Evolutionary conservation across 1,284 basidiomycete genomes (phyloP).

Genomic region (Malassezia equina): DNA sequence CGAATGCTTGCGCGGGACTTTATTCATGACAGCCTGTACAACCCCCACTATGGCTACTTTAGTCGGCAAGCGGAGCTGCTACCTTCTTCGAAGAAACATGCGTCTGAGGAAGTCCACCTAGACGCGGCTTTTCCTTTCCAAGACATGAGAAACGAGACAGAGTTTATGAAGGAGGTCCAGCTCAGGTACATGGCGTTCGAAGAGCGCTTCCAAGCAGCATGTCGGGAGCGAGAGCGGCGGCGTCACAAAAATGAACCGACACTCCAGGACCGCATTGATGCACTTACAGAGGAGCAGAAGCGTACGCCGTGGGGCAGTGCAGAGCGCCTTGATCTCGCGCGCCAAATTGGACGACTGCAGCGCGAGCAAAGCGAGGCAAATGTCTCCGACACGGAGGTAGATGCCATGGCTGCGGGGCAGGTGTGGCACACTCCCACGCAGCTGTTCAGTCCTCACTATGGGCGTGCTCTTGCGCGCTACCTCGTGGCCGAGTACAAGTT

Average conservation of each 20-base stretch:
- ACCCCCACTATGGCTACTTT: conserved; percentile 95
- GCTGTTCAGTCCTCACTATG: conserved; percentile 94
- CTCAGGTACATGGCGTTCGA: conserved; percentile 51
- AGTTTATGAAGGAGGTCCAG: conserved; percentile 73
- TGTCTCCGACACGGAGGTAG: conserved; percentile 37
- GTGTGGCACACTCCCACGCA: conserved; percentile 99
- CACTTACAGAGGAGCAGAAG: background rate
- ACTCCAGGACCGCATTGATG: background rate
- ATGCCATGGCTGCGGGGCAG: conserved; percentile 59
- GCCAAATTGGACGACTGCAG: conserved; percentile 32
- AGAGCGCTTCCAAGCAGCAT: conserved; percentile 5
- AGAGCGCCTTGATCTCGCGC: conserved; percentile 27
- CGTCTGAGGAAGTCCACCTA: background rate
- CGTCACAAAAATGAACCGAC: conserved; percentile 10
- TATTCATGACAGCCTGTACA: conserved; percentile 92
- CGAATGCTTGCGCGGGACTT: conserved; percentile 94
- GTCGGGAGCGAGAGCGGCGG: conserved; percentile 5
- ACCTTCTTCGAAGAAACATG: conserved; percentile 16
- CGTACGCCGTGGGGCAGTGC: conserved; percentile 15
- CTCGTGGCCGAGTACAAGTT: conserved; percentile 77
- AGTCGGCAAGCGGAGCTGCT: conserved; percentile 41
- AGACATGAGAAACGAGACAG: conserved; percentile 58
- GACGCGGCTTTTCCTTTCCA: conserved; percentile 59
- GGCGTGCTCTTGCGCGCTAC: conserved; percentile 75
- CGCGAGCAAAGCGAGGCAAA: conserved; percentile 19